phyloP scores from a whole-genome alignment of 176 grass and related monocot genomes.

The Oryza officinalis region DNA sequence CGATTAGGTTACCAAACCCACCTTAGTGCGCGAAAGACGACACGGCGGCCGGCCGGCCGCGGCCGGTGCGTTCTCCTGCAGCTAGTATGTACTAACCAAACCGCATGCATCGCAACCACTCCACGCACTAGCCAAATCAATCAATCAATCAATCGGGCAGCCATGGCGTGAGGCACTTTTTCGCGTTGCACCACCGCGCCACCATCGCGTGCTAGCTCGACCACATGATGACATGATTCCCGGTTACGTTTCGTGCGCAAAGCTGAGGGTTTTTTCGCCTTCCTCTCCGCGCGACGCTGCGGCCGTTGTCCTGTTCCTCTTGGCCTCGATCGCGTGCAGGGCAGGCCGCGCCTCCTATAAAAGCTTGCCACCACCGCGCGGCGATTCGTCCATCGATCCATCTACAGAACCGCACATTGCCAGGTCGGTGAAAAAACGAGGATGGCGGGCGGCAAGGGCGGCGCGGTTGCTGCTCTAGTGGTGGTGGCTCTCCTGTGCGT shows the following conservation, averaged over 20 bases:
- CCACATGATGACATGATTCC: conserved; percentile 8
- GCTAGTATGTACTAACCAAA: not conserved
- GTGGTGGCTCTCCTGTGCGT: conserved; percentile 20
- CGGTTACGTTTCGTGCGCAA: not conserved
- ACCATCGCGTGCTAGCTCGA: not conserved
- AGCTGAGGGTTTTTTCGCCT: not conserved
- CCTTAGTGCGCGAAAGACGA: not conserved
- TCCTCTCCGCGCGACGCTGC: not conserved
- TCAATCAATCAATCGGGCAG: not conserved
- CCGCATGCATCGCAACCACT: conserved; percentile 23
- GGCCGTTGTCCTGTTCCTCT: not conserved
- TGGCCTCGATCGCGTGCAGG: not conserved
- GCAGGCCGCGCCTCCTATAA: not conserved
- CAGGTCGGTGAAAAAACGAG: too few relatives aligned
- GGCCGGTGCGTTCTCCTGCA: not conserved
- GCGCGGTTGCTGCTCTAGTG: not conserved
- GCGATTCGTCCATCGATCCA: too few relatives aligned
- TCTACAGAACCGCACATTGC: not conserved
- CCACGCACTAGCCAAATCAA: conserved; percentile 15
- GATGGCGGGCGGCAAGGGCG: conserved; percentile 27
- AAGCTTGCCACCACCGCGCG: not conserved
- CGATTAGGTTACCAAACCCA: not conserved
- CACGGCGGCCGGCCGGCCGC: not conserved
- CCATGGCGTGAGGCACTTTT: not conserved
- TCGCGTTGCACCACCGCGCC: not conserved